phyloP scores from a whole-genome alignment of 305 asterid genomes.

The Plantago lanceolata region DNA sequence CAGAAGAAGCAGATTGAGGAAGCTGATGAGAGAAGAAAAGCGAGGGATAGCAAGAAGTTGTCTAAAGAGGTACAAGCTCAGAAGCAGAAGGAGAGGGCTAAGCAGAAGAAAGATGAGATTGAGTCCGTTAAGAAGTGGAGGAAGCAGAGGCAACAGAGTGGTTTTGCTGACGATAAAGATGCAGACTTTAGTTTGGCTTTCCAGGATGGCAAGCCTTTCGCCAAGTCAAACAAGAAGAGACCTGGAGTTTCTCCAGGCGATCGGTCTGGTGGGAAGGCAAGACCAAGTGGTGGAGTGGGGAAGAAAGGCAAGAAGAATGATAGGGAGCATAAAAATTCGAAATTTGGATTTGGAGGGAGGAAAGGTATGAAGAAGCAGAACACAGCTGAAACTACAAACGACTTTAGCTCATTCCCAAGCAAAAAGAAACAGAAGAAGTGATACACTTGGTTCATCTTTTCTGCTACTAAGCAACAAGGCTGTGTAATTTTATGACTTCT shows the following conservation, averaged over 20 bases:
- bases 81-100: constrained; percentile 68
- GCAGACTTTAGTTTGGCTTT: constrained; percentile 53
- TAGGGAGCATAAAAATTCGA: constrained; percentile 47
- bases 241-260: constrained; percentile 78
- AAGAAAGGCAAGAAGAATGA: constrained; percentile 48
- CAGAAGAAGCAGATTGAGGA: constrained; percentile 75
- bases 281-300: constrained; percentile 38
- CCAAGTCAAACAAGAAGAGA: constrained; percentile 58
- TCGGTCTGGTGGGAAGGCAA: constrained; percentile 69
- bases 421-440: constrained; percentile 49
- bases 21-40: constrained; percentile 79
- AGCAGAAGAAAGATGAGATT: constrained; percentile 80
- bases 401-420: constrained; percentile 41
- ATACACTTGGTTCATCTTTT: constrained; percentile 5
- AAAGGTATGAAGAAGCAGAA: constrained; percentile 82
- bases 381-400: constrained; percentile 68
- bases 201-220: constrained; percentile 66
- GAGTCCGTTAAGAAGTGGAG: constrained; percentile 93
- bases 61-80: constrained; percentile 77
- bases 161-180: constrained; percentile 46
- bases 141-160: constrained; percentile 72
- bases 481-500: no score
- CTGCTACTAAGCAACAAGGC: background rate
- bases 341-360: constrained; percentile 83
- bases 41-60: constrained; percentile 74